A percentile compares a stretch with the other conserved stretches of the same genome.
These are phyloP conservation scores for Hygrocybe punicea DNA, from an alignment of 768 basidiomycete genomes.

Conservation along the genomic window DNA sequence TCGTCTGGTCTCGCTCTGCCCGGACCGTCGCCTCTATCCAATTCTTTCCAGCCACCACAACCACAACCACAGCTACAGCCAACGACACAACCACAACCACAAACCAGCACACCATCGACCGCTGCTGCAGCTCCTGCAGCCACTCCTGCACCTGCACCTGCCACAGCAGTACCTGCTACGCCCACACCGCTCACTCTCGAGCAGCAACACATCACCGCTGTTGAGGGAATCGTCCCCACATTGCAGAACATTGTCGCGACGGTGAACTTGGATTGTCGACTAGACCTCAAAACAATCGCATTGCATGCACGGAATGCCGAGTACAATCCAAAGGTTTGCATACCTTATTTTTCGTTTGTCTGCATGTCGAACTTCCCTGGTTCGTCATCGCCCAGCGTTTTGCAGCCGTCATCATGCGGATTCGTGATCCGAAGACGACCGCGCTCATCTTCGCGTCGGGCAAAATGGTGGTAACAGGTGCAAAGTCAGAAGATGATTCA, in stretches of 20 bases:
- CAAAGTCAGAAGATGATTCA: constrained; percentile 98
- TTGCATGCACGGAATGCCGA: constrained; percentile 97
- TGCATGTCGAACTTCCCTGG: constrained; percentile 57
- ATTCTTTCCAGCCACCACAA: constrained; percentile 45
- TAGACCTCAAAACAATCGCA: constrained; percentile 98
- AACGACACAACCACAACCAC: constrained; percentile 30
- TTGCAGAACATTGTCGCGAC: constrained; percentile 99
- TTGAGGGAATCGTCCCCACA: constrained; percentile 98
- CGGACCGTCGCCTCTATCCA: constrained; percentile 56
- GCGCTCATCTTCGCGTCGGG: constrained; percentile 99
- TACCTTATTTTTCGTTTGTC: constrained; percentile 41
- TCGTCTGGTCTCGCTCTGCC: constrained; percentile 44
- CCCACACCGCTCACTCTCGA: constrained; percentile 77
- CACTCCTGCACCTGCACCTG: constrained; percentile 55
- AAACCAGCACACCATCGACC: constrained; percentile 28
- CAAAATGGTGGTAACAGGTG: constrained; percentile 99
- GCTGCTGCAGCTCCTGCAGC: constrained; percentile 27
- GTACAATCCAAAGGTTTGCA: constrained; percentile 99
- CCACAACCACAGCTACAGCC: constrained; percentile 22
- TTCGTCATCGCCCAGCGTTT: constrained; percentile 75
- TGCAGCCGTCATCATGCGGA: constrained; percentile 99
- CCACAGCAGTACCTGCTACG: constrained; percentile 56
- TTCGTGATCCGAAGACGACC: constrained; percentile 99
- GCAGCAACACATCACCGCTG: constrained; percentile 93
- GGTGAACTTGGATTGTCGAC: constrained; percentile 93